These are phyloP conservation scores for Colletotrichum tamarilloi DNA, from an alignment of 2,329 filamentous ascomycete genomes.

Conservation along the genomic window DNA sequence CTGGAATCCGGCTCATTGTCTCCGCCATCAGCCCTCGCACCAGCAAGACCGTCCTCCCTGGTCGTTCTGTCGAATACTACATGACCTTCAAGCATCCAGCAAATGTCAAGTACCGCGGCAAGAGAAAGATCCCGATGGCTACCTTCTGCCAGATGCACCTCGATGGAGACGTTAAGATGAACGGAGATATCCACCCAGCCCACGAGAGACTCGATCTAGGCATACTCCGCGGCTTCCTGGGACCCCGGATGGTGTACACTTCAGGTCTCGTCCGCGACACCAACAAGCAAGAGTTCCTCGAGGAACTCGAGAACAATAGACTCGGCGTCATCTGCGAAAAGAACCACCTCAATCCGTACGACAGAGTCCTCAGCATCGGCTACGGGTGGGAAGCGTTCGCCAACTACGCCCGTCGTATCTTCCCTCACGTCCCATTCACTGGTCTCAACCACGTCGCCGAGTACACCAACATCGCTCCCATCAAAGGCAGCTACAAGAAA, in stretches of 20 bases:
- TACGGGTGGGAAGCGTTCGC: conserved; percentile 92
- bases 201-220: neutral
- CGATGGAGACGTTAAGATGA: conserved; percentile 86
- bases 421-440: neutral
- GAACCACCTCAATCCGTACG: conserved; percentile 79
- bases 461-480: neutral
- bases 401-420: conserved; percentile 82
- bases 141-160: conserved; percentile 95
- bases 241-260: conserved; percentile 93
- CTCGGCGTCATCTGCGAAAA: conserved; percentile 89
- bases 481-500: neutral
- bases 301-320: conserved; percentile 93
- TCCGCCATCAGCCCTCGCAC: conserved; percentile 81
- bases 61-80: conserved; percentile 84
- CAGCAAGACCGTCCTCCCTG: conserved; percentile 86
- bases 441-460: neutral
- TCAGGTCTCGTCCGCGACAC: conserved; percentile 86
- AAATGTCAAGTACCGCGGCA: conserved; percentile 71
- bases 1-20: conserved; percentile 79
- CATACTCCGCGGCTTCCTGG: conserved; percentile 79
- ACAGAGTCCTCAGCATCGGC: conserved; percentile 85
- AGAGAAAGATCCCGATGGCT: conserved; percentile 81
- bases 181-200: conserved; percentile 81
- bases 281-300: conserved; percentile 81
- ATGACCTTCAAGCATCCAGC: conserved; percentile 69